Evolutionary conservation across 202 grass and related monocot genomes (phyloP).

Genomic region (Zizania palustris): DNA sequence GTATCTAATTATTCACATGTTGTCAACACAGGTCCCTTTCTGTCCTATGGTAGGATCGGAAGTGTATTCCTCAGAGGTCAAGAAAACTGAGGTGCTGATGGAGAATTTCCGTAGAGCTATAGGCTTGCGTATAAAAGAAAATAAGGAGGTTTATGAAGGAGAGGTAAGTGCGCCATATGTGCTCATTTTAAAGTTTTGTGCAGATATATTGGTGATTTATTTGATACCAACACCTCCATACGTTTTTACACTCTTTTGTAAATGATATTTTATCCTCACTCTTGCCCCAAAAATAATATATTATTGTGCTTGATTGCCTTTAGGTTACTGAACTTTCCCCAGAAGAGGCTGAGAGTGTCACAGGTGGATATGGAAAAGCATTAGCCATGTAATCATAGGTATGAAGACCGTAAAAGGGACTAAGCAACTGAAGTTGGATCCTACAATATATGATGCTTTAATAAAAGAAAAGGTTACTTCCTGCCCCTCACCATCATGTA

Average conservation of each 20-base stretch:
- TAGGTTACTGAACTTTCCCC: constrained; percentile 97
- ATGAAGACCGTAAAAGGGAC: constrained; percentile 98
- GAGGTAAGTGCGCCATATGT: constrained; percentile 57
- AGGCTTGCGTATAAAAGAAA: constrained; percentile 96
- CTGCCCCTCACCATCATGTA: background rate
- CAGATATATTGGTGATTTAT: background rate
- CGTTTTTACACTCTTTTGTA: background rate
- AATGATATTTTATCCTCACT: constrained; percentile 2
- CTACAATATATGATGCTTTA: constrained; percentile 96
- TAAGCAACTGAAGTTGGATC: constrained; percentile 93
- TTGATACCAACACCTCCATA: background rate
- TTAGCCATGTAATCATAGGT: constrained; percentile 89
- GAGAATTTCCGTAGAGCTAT: constrained; percentile 96
- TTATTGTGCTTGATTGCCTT: constrained; percentile 28
- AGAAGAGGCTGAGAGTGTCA: constrained; percentile 80
- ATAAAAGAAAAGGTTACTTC: constrained; percentile 96
- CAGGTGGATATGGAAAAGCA: constrained; percentile 81
- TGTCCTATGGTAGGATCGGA: constrained; percentile 99
- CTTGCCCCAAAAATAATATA: constrained; percentile 11
- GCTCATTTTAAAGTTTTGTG: background rate
- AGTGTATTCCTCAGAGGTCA: constrained; percentile 95
- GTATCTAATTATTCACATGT: constrained; percentile 24
- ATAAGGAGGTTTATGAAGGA: constrained; percentile 96
- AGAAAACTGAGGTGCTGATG: constrained; percentile 97
- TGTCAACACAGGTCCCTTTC: constrained; percentile 74